These are phyloP conservation scores for Trametopsis cervina DNA, from an alignment of 768 basidiomycete genomes.

Conservation along the genomic window DNA sequence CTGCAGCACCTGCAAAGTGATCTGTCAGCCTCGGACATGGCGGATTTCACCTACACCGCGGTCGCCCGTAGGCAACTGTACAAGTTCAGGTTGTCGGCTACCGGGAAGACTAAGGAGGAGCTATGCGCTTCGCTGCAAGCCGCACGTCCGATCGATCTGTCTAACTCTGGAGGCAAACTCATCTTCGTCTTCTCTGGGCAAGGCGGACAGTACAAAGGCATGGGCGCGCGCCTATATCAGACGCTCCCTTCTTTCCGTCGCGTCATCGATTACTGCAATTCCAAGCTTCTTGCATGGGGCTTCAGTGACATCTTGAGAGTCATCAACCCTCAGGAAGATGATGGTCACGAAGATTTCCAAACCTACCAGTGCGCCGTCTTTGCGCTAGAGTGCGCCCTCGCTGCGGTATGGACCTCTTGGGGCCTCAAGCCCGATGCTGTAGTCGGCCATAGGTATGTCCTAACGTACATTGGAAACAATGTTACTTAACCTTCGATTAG, in stretches of 20 bases:
- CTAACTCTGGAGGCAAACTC: constrained; percentile 21
- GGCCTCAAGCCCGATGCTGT: constrained; percentile 55
- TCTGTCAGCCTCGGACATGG: constrained; percentile 13
- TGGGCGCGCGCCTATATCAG: constrained; percentile 53
- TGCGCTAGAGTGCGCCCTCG: constrained; percentile 55
- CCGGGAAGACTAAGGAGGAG: constrained; percentile 37
- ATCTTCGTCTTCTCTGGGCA: constrained; percentile 74
- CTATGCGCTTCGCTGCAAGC: constrained; percentile 37
- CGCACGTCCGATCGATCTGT: constrained; percentile 21
- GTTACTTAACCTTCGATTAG: constrained; percentile 26
- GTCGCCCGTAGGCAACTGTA: constrained; percentile 60
- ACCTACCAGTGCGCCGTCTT: constrained; percentile 50
- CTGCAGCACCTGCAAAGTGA: constrained; percentile 38
- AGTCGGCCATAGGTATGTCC: constrained; percentile 62
- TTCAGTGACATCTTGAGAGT: constrained; percentile 44
- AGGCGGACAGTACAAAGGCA: constrained; percentile 58
- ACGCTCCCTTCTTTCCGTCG: constrained; percentile 39
- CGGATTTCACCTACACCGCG: constrained; percentile 56
- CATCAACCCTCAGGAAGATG: constrained; percentile 18
- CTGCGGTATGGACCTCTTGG: constrained; percentile 62
- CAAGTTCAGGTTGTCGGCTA: constrained; percentile 43
- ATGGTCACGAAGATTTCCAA: constrained; percentile 28
- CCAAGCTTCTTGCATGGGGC: constrained; percentile 38
- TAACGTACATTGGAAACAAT: background rate
- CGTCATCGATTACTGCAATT: constrained; percentile 54